Conservation (phyloP, 2,329 filamentous ascomycete genomes). For the Colletotrichum euphorbiae region DNA sequence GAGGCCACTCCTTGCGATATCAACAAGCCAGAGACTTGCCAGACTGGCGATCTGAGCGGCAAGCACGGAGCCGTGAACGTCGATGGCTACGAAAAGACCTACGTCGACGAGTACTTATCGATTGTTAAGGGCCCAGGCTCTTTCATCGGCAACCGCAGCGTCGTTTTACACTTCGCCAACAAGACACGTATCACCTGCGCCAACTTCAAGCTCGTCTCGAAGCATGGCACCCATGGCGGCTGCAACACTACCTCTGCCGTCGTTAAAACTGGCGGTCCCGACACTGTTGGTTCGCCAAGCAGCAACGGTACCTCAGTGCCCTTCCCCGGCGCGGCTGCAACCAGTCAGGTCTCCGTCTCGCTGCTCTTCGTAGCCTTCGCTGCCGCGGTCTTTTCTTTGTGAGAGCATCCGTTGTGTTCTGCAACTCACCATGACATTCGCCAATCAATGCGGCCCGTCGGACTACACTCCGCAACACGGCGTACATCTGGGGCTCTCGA, state of each 20-base stretch:
- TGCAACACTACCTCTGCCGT: conserved; percentile 23
- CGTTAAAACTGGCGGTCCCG: conserved; percentile 5
- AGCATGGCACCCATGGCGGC: conserved; percentile 33
- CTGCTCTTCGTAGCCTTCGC: conserved; percentile 40
- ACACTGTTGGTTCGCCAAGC: neutral
- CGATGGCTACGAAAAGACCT: conserved; percentile 62
- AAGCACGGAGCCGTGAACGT: conserved; percentile 72
- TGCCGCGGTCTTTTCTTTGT: conserved; percentile 43
- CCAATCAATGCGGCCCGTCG: neutral
- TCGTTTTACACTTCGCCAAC: conserved; percentile 74
- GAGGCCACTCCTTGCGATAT: conserved; percentile 71
- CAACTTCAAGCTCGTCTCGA: conserved; percentile 62
- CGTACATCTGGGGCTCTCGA: neutral
- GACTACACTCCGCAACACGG: neutral
- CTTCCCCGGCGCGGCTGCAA: conserved; percentile 36
- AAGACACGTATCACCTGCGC: conserved; percentile 73
- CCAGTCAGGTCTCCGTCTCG: conserved; percentile 29
- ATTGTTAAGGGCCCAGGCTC: conserved; percentile 61
- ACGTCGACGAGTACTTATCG: conserved; percentile 69
- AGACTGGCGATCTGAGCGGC: conserved; percentile 81
- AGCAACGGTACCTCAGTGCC: neutral
- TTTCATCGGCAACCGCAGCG: conserved; percentile 74
- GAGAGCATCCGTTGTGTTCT: neutral
- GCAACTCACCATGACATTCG: neutral
- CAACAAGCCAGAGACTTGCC: conserved; percentile 70